Evolutionary conservation across 2,329 filamentous ascomycete genomes (phyloP).

Genomic region (Bipolaris oryzae): DNA sequence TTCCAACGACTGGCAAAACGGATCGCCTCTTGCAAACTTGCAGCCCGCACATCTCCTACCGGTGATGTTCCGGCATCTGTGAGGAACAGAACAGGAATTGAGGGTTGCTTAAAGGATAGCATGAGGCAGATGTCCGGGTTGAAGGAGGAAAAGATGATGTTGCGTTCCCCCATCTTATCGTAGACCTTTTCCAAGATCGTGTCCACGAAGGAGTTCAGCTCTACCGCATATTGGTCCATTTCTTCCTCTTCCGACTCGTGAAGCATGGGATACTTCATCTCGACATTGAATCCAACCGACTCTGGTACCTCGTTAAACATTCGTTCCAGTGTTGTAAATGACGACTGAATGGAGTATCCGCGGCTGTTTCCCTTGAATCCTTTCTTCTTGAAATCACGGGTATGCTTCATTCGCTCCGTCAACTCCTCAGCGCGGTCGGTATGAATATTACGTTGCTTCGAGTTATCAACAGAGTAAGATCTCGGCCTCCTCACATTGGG

Average conservation of each 20-base stretch:
- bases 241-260: constrained; percentile 93
- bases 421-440: constrained; percentile 56
- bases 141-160: constrained; percentile 96
- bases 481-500: constrained; percentile 49
- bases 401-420: constrained; percentile 94
- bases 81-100: constrained; percentile 92
- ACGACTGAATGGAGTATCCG: constrained; percentile 92
- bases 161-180: constrained; percentile 78
- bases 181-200: constrained; percentile 91
- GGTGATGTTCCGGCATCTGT: constrained; percentile 82
- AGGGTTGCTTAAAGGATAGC: constrained; percentile 95
- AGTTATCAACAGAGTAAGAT: constrained; percentile 65
- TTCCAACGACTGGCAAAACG: constrained; percentile 96
- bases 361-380: constrained; percentile 96
- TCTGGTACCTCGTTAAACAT: constrained; percentile 85
- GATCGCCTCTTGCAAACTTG: constrained; percentile 91
- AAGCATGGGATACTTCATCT: constrained; percentile 99
- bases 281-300: constrained; percentile 93
- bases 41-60: constrained; percentile 88
- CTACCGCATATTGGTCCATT: constrained; percentile 95
- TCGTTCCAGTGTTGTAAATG: constrained; percentile 93
- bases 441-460: constrained; percentile 51
- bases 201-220: constrained; percentile 95
- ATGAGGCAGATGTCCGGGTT: constrained; percentile 96
- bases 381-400: constrained; percentile 89